phyloP scores from a whole-genome alignment of 495 filamentous ascomycete species.

The Aspergillus haitiensis region DNA sequence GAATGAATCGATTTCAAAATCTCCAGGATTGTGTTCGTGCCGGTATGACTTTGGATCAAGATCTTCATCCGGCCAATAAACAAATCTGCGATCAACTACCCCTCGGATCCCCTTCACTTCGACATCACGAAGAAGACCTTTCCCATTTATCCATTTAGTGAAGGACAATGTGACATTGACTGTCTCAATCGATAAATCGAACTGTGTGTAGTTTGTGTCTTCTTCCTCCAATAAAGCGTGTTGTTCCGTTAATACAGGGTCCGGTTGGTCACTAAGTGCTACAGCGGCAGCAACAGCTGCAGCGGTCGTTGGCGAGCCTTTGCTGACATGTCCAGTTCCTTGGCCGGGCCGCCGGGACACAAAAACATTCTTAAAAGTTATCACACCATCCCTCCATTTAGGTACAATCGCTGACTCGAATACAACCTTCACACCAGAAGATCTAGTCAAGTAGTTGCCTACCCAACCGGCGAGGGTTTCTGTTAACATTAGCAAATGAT shows the following conservation, averaged over 20 bases:
- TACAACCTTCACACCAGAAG: slow-evolving; percentile 90
- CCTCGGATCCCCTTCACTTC: slow-evolving; percentile 94
- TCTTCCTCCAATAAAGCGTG: slow-evolving; percentile 57
- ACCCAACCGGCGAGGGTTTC: slow-evolving; percentile 92
- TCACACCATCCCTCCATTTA: slow-evolving; percentile 89
- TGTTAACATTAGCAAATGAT: slow-evolving; percentile 34
- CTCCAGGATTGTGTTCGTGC: slow-evolving; percentile 84
- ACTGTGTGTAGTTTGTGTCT: slow-evolving; percentile 96
- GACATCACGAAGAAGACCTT: slow-evolving; percentile 86
- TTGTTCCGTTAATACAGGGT: slow-evolving; percentile 24
- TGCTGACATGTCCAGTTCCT: slow-evolving; percentile 73
- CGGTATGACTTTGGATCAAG: slow-evolving; percentile 84
- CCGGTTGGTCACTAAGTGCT: slow-evolving; percentile 45
- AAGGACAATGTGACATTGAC: slow-evolving; percentile 98
- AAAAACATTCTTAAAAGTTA: slow-evolving; percentile 95
- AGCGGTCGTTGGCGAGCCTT: slow-evolving; percentile 83
- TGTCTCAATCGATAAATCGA: slow-evolving; percentile 90
- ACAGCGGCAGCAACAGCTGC: slow-evolving; percentile 83
- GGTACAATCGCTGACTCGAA: slow-evolving; percentile 98
- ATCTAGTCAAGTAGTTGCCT: slow-evolving; percentile 92
- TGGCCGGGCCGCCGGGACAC: slow-evolving; percentile 89
- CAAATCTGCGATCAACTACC: slow-evolving; percentile 85
- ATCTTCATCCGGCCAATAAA: slow-evolving; percentile 67
- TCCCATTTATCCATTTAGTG: slow-evolving; percentile 96
- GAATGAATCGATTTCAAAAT: slow-evolving; percentile 96